Conservation (phyloP, 139 green algal species). For the Micromonas commoda region DNA sequence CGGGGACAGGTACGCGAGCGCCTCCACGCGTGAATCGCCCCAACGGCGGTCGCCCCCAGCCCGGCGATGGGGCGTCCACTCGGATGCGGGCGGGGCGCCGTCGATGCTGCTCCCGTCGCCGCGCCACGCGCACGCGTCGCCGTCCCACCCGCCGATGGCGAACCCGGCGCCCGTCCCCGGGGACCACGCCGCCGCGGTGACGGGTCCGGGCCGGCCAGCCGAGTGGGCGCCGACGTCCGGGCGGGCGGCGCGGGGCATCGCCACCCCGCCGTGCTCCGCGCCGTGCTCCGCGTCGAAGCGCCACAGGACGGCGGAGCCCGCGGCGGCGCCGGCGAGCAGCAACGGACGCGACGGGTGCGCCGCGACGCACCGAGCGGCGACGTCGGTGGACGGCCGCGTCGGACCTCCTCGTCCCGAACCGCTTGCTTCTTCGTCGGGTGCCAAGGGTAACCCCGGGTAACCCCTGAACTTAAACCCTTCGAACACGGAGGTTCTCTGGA, state of each 20-base stretch:
- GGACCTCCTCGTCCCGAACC: not conserved
- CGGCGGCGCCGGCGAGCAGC: not conserved
- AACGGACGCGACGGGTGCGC: not conserved
- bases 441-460: not conserved
- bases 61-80: not conserved
- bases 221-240: not conserved
- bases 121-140: not conserved
- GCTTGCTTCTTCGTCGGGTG: not conserved
- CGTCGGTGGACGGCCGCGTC: not conserved
- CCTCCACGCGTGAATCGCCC: not conserved
- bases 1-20: not conserved
- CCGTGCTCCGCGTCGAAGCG: not conserved
- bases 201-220: not conserved
- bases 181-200: not conserved
- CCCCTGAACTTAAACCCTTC: not conserved
- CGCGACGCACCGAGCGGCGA: conserved; percentile 4
- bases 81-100: no score
- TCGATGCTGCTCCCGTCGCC: no score
- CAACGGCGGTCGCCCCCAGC: not conserved
- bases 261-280: no score
- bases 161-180: not conserved
- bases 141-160: not conserved
- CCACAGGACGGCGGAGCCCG: not conserved
- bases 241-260: not conserved
- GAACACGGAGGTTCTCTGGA: not conserved